Conservation (phyloP, 345 rosid genomes). For the Isatis tinctoria region DNA sequence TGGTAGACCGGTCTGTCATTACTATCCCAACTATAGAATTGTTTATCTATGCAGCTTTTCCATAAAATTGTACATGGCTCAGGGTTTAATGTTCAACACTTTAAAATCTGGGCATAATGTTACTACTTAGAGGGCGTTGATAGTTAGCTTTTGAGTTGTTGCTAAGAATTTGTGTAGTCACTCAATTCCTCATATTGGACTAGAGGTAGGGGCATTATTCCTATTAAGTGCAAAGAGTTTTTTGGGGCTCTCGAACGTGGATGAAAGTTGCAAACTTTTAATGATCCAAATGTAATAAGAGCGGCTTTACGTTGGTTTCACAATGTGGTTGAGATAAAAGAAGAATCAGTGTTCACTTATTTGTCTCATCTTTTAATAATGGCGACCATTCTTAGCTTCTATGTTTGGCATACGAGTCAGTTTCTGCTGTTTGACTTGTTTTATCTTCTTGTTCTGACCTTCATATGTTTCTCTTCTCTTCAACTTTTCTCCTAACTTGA, state of each 20-base stretch:
- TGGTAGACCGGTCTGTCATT: not conserved
- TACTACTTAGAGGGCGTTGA: not conserved
- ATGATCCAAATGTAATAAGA: not conserved
- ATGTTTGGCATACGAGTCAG: not conserved
- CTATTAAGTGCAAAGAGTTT: not conserved
- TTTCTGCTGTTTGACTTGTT: constrained; percentile 2
- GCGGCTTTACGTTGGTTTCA: not conserved
- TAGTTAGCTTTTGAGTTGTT: not conserved
- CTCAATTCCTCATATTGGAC: not conserved
- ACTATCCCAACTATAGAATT: not conserved
- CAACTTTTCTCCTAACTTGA: not conserved
- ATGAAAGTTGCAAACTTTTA: not conserved
- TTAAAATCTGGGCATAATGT: not conserved
- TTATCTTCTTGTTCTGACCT: not conserved
- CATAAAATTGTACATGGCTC: not conserved
- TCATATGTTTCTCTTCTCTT: constrained; percentile 4
- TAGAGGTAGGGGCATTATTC: not conserved
- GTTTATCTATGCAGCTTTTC: not conserved
- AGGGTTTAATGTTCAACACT: not conserved
- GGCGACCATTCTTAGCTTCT: not conserved
- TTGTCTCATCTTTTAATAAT: not conserved
- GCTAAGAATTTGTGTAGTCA: not conserved
- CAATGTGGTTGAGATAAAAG: not conserved
- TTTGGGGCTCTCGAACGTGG: not conserved
- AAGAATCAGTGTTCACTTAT: not conserved